A percentile compares a stretch with the other conserved stretches of the same genome.
Conservation (phyloP, 2,329 filamentous ascomycete genomes). For the Coniochaeta sp. region DNA sequence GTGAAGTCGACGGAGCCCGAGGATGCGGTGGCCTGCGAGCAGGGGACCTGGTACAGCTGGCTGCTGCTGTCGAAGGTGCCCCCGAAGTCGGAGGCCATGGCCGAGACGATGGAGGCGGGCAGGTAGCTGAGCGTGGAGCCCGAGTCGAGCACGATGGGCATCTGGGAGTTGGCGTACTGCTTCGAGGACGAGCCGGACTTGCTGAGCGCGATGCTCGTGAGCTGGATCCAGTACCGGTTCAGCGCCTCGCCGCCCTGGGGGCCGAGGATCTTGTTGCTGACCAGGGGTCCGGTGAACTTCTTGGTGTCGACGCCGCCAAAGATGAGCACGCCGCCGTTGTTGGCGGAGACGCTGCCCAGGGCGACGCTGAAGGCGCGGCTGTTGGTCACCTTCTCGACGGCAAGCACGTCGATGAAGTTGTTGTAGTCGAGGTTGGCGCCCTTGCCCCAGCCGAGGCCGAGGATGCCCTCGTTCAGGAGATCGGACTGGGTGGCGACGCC, state of each 20-base stretch:
- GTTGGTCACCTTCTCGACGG: slow-evolving; percentile 43
- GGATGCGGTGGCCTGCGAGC: slow-evolving; percentile 24
- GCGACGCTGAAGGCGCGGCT: slow-evolving; percentile 60
- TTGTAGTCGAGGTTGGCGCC: slow-evolving; percentile 38
- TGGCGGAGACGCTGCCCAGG: slow-evolving; percentile 52
- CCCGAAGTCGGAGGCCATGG: slow-evolving; percentile 34
- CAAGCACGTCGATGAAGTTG: slow-evolving; percentile 45
- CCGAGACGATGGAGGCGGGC: slow-evolving; percentile 31
- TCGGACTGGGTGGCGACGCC: slow-evolving; percentile 50
- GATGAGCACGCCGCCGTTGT: slow-evolving; percentile 51
- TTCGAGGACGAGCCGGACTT: slow-evolving; percentile 9
- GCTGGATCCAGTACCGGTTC: slow-evolving; percentile 2
- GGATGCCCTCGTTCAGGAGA: slow-evolving; percentile 50
- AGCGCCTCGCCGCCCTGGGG: not conserved
- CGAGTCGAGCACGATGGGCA: slow-evolving; percentile 36
- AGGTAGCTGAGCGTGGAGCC: slow-evolving; percentile 43
- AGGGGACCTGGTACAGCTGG: slow-evolving; percentile 38
- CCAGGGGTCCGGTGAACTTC: slow-evolving; percentile 55
- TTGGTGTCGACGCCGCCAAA: slow-evolving; percentile 61
- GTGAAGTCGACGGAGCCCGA: slow-evolving; percentile 39
- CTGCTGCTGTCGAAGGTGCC: slow-evolving; percentile 26
- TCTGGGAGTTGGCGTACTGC: slow-evolving; percentile 11
- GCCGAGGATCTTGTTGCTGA: slow-evolving; percentile 1
- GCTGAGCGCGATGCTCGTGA: not conserved
- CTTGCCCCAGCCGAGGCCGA: slow-evolving; percentile 66